A percentile compares a stretch with the other conserved stretches of the same genome.
These are phyloP conservation scores for Cercospora sojina DNA, from an alignment of 2,329 filamentous ascomycete species.

Conservation along the genomic window DNA sequence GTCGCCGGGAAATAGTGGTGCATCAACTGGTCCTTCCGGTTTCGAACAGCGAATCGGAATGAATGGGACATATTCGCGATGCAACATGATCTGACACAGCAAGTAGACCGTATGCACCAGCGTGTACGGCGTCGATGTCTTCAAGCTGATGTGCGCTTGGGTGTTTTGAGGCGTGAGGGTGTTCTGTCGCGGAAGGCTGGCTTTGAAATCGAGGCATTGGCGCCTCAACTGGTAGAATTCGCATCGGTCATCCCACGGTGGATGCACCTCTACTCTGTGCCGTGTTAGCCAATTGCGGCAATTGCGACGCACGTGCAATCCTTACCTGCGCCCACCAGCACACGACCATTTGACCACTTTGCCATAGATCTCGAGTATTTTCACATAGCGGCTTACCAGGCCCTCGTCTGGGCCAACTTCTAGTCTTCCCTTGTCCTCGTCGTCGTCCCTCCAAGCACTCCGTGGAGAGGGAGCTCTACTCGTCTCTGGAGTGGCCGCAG, in stretches of 20 bases:
- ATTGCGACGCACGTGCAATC: background rate
- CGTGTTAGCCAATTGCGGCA: background rate
- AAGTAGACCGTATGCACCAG: constrained; percentile 66
- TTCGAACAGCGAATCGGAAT: constrained; percentile 56
- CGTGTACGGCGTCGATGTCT: constrained; percentile 63
- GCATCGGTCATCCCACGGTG: constrained; percentile 61
- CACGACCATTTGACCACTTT: constrained; percentile 58
- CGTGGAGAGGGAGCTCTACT: constrained; percentile 22
- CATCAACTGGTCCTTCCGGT: constrained; percentile 60
- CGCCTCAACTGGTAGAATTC: constrained; percentile 56
- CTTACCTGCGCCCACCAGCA: constrained; percentile 56
- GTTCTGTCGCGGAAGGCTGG: constrained; percentile 56
- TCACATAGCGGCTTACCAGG: constrained; percentile 53
- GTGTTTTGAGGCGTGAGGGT: constrained; percentile 62
- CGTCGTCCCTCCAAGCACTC: constrained; percentile 23
- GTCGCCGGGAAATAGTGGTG: constrained; percentile 54
- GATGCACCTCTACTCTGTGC: constrained; percentile 48
- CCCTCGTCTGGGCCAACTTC: constrained; percentile 53
- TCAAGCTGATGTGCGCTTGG: constrained; percentile 63
- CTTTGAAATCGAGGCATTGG: constrained; percentile 55
- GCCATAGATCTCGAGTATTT: constrained; percentile 56
- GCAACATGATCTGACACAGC: constrained; percentile 66
- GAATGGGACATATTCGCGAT: constrained; percentile 68
- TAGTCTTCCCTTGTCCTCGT: constrained; percentile 51
- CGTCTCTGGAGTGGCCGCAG: constrained; percentile 25